These are phyloP conservation scores for Xylaria sp. DNA, from an alignment of 2,329 filamentous ascomycete genomes.

Conservation along the genomic window DNA sequence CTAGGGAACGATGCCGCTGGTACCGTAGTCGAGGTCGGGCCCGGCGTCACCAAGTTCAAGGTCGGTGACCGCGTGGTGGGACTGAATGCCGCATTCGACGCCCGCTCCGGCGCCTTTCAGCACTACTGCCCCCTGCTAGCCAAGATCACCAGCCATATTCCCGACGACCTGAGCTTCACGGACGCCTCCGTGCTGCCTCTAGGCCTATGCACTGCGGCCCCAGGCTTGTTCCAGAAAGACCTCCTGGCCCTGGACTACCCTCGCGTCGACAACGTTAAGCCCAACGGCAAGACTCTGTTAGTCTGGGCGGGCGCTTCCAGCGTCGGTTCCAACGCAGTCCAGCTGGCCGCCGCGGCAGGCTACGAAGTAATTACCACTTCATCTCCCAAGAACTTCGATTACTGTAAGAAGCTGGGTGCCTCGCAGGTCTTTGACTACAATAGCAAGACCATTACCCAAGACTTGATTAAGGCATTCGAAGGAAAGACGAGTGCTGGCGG, in stretches of 20 bases:
- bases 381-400: conserved; percentile 16
- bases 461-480: background rate
- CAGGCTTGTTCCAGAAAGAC: conserved; percentile 4
- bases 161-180: too few species aligned
- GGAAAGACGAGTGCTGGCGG: background rate
- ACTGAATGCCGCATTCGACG: background rate
- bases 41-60: conserved; percentile 35
- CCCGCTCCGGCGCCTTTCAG: background rate
- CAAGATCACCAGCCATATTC: too few species aligned
- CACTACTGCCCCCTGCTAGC: too few species aligned
- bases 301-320: conserved; percentile 38
- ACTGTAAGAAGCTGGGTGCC: conserved; percentile 17
- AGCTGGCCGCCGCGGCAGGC: conserved; percentile 16
- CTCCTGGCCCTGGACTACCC: conserved; percentile 8
- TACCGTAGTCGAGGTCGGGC: conserved; percentile 40
- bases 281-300: conserved; percentile 20
- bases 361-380: conserved; percentile 21
- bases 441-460: background rate
- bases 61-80: conserved; percentile 35
- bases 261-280: conserved; percentile 26
- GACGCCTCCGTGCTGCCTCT: conserved; percentile 9
- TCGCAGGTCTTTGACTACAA: conserved; percentile 16
- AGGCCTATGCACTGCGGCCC: conserved; percentile 3
- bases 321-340: too few species aligned
- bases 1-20: conserved; percentile 44